Percentiles rank a stretch among this genome's conserved stretches.
Conservation (phyloP, 225 moss, liverwort and hornwort genomes). For the Physcomitrium patens region DNA sequence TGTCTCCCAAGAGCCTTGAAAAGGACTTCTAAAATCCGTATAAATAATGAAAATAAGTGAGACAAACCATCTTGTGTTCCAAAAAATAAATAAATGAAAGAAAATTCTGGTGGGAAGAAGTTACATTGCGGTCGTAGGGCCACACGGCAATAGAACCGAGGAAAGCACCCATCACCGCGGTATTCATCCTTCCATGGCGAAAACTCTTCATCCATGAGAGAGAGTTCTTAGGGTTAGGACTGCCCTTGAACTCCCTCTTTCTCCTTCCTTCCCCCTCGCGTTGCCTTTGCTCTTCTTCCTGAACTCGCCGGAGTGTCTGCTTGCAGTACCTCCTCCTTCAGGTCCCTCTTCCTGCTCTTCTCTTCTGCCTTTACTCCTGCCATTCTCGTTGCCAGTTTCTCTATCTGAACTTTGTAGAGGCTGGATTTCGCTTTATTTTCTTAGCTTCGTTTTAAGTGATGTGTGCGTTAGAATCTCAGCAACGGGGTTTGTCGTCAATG, state of each 20-base stretch:
- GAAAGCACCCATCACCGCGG: not conserved
- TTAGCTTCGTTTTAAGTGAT: not conserved
- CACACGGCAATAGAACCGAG: not conserved
- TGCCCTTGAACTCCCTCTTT: accelerated
- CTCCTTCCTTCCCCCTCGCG: conserved; percentile 18
- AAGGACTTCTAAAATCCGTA: too few species aligned
- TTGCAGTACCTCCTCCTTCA: conserved; percentile 12
- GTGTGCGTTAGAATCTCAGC: not conserved
- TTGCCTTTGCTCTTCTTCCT: conserved; percentile 18
- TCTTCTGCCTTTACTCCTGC: not conserved
- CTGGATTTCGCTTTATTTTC: not conserved
- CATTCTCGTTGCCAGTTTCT: not conserved
- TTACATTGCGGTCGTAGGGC: too few species aligned
- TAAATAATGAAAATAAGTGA: too few species aligned
- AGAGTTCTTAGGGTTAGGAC: conserved; percentile 36
- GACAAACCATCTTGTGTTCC: too few species aligned
- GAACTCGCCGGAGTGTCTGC: conserved; percentile 26
- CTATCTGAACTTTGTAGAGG: not conserved
- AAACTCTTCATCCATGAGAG: not conserved
- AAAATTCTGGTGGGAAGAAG: too few species aligned
- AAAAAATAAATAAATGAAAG: too few species aligned
- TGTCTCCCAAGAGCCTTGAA: too few species aligned
- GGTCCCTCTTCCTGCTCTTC: not conserved
- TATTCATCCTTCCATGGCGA: not conserved
- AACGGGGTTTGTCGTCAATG: too few species aligned